A percentile compares a stretch with the other conserved stretches of the same genome.
Evolutionary conservation across 495 filamentous ascomycete species (phyloP).

Genomic region (Apiosordaria backusii): DNA sequence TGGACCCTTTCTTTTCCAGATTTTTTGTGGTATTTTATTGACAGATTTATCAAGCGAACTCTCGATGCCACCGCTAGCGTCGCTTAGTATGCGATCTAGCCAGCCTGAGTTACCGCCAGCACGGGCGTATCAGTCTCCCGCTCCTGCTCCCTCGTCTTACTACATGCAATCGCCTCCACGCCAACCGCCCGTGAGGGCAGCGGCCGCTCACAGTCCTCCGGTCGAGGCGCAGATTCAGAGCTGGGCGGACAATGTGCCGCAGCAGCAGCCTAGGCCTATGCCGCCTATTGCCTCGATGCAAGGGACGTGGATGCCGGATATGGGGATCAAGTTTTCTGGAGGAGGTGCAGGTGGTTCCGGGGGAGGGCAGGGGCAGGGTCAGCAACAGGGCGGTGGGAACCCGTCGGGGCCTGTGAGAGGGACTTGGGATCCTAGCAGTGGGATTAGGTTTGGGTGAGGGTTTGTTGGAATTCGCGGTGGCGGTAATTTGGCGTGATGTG

Average conservation of each 20-base stretch:
- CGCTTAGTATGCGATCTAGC: slow-evolving; percentile 36
- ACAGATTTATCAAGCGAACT: slow-evolving; percentile 37
- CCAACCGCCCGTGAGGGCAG: slow-evolving; percentile 34
- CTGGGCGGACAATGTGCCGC: slow-evolving; percentile 47
- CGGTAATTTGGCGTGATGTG: too few species aligned
- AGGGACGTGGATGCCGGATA: slow-evolving; percentile 72
- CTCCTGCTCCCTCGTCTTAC: slow-evolving; percentile 19
- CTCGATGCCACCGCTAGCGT: slow-evolving; percentile 47
- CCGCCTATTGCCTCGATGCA: slow-evolving; percentile 42
- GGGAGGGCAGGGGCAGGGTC: slow-evolving; percentile 5
- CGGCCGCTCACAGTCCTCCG: slow-evolving; percentile 24
- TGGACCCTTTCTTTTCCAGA: background rate
- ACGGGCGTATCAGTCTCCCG: slow-evolving; percentile 18
- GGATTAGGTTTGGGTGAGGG: slow-evolving; percentile 61
- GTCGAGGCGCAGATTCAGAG: slow-evolving; percentile 49
- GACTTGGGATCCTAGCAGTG: slow-evolving; percentile 61
- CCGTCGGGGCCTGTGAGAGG: slow-evolving; percentile 18
- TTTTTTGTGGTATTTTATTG: slow-evolving; percentile 5
- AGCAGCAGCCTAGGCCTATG: slow-evolving; percentile 51
- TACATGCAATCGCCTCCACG: slow-evolving; percentile 31
- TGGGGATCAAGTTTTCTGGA: slow-evolving; percentile 68
- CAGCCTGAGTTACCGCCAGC: slow-evolving; percentile 15
- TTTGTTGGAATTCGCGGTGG: too few species aligned
- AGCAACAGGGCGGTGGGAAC: slow-evolving; percentile 16
- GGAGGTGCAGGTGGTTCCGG: slow-evolving; percentile 4